These are phyloP conservation scores for Cryptosporidium sp. DNA, from an alignment of 169 alveolate genomes.

Conservation along the genomic window DNA sequence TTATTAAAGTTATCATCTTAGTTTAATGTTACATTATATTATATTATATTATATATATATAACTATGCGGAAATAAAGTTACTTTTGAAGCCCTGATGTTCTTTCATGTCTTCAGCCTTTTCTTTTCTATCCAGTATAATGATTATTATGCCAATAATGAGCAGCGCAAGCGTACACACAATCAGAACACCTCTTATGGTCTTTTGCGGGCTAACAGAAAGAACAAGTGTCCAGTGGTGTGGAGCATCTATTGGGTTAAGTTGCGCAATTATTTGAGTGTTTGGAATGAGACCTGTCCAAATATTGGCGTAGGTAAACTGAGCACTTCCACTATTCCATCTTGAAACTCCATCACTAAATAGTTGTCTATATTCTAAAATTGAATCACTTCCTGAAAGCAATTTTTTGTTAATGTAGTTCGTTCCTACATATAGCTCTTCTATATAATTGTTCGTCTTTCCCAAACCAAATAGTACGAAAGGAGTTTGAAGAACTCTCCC, in stretches of 20 bases:
- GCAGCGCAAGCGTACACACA: slow-evolving; percentile 27
- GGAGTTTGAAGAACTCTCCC: slow-evolving; percentile 79
- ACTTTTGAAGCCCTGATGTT: slow-evolving; percentile 63
- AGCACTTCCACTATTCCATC: background rate
- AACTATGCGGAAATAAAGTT: slow-evolving; percentile 60
- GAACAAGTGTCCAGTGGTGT: slow-evolving; percentile 48
- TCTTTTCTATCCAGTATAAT: slow-evolving; percentile 36
- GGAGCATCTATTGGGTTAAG: slow-evolving; percentile 47
- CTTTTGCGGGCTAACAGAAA: slow-evolving; percentile 68
- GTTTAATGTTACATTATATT: background rate
- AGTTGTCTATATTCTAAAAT: slow-evolving; percentile 14
- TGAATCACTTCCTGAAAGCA: slow-evolving; percentile 1
- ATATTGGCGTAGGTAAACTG: slow-evolving; percentile 29
- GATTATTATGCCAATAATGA: slow-evolving; percentile 49
- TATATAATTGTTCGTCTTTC: slow-evolving; percentile 88
- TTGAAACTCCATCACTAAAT: slow-evolving; percentile 7
- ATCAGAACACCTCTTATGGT: slow-evolving; percentile 31
- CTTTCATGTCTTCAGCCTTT: slow-evolving; percentile 69
- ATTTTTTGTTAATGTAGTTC: background rate
- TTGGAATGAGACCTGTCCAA: slow-evolving; percentile 74
- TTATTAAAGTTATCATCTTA: background rate
- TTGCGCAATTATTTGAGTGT: slow-evolving; percentile 62
- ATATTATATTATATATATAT: too few species aligned
- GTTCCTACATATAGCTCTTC: slow-evolving; percentile 88
- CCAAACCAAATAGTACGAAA: slow-evolving; percentile 83